A percentile compares a stretch with the other conserved stretches of the same genome.
Conservation (phyloP, 2,329 filamentous ascomycete species). For the Tolypocladium inflatum region DNA sequence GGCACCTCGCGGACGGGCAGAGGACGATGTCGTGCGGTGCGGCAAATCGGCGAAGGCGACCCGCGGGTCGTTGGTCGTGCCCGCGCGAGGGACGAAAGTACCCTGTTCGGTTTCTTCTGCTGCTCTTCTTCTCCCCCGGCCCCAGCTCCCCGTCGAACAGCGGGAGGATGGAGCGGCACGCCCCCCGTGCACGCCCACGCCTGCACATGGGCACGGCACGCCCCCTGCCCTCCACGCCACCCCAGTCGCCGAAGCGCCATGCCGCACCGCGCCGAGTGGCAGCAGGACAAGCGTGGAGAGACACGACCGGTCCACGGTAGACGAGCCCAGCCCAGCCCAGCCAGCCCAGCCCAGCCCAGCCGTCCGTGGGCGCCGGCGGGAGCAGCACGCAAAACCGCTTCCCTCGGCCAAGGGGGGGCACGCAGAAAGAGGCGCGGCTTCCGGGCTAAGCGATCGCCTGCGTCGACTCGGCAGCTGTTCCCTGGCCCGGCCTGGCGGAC, state of each 20-base stretch:
- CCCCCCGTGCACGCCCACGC: not conserved
- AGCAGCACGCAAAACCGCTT: too few relatives aligned
- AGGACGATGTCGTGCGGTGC: not conserved
- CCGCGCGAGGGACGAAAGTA: not conserved
- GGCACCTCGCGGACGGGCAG: too few relatives aligned
- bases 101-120: not conserved
- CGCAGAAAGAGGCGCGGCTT: constrained; percentile 6
- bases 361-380: not conserved
- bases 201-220: not conserved
- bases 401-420: not conserved
- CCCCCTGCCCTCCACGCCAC: not conserved
- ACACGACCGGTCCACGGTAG: not conserved
- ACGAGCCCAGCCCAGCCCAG: not conserved
- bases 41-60: not conserved
- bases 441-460: constrained; percentile 10
- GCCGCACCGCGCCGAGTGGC: constrained; percentile 2
- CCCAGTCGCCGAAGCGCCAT: constrained; percentile 7
- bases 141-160: not conserved
- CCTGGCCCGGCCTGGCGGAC: not conserved
- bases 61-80: not conserved
- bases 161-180: not conserved
- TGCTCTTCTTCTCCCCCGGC: not conserved
- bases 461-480: not conserved
- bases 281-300: not conserved
- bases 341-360: not conserved